Percentiles rank a stretch among this genome's conserved stretches.
Conservation (phyloP, 31 red algal genomes). For the Odonthalia washingtoniensis region DNA sequence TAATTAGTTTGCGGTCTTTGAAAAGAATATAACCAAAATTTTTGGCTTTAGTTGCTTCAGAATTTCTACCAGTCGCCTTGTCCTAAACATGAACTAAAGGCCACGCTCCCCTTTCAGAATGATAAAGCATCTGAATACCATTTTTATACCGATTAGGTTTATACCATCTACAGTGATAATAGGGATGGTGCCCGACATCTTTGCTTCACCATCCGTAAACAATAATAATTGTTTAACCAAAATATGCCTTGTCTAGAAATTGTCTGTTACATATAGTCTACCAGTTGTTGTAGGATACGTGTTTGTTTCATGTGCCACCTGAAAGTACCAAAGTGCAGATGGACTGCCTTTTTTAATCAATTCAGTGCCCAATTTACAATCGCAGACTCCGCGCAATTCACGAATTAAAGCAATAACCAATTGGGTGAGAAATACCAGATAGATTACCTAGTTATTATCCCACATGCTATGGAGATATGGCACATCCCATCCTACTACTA, state of each 20-base stretch:
- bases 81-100: constrained; percentile 5
- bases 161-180: constrained; percentile 31
- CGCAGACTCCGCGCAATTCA: neutral
- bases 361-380: neutral
- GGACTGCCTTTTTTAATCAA: neutral
- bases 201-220: constrained; percentile 23
- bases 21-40: neutral
- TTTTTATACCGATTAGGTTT: constrained; percentile 5
- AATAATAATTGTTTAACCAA: neutral
- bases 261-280: constrained; percentile 22
- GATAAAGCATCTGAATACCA: neutral
- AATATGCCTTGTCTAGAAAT: constrained; percentile 35
- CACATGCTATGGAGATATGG: too few relatives aligned
- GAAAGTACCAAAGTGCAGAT: neutral
- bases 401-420: neutral
- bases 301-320: constrained; percentile 26
- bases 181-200: neutral
- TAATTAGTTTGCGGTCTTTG: neutral
- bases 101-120: constrained; percentile 25
- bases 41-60: neutral
- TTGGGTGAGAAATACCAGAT: neutral
- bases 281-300: constrained; percentile 21
- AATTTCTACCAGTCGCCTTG: neutral
- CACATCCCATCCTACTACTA: too few relatives aligned
- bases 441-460: neutral